Base-by-base conservation (phyloP, 2,329 filamentous ascomycete genomes). In the Aspergillus pseudoglaucus region DNA sequence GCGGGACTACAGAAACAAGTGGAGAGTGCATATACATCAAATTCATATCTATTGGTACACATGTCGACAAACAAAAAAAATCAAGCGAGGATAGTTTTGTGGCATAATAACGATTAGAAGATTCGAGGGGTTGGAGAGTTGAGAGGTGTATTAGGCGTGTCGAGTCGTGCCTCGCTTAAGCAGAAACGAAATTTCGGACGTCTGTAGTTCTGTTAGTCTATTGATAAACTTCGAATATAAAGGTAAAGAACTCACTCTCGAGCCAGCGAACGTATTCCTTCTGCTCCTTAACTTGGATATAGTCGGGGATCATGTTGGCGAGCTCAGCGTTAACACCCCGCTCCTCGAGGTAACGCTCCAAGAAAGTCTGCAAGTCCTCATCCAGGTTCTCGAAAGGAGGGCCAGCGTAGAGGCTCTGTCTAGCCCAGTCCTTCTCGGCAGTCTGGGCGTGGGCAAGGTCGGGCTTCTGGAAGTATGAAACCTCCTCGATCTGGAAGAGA, bases 241-340 rank as follows among this genome's bases (percentile, higher is more conserved):
- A 17, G 18, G 42, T 10, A 47, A 43, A 43, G 41, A 47, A 62
- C 77, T 70, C 69, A 80, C 79, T 82, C 70, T 83, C 80, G 69
- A 98, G 76, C 93, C 94, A 98, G 57, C 80, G 75, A 53, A 94
- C 75, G 72, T 98, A 98, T 79, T 98, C 93, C 74, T 84, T 87
- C 82, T 97, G 91, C 82, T 98, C 93, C 84, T 98, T 98, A 73
- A 87, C 82, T 67, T 97, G 90, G 64, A 97, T 90, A 75, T 95
- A 98, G 69, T 97, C 90, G 33, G 90, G 89, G 40, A 95, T 85
- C 71, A 97, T 96, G 58, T 90, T 75, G 46, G 90, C 91, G 60
- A 98, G 80, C 50, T 85, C 81, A 60, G 86, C 84, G 63, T 91
- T 89, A 72, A 98, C 82, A 55, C 91, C 93, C 60, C 93, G 83